phyloP scores from a whole-genome alignment of 2,329 filamentous ascomycete species.

The Trichoderma pleuroti region DNA sequence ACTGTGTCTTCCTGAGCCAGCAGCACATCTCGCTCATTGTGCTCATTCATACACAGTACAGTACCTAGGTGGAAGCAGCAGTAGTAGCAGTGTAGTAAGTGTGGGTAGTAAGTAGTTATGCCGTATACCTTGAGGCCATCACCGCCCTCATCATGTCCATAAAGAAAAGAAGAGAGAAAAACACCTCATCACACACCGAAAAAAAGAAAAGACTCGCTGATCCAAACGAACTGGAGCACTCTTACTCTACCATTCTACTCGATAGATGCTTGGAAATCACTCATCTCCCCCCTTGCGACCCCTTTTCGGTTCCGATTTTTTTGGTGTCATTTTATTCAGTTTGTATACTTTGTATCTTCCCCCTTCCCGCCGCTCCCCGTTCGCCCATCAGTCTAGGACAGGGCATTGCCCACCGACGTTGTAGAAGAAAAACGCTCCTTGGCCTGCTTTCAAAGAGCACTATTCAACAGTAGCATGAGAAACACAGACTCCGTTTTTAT shows the following conservation, averaged over 20 bases:
- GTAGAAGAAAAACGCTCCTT: background rate
- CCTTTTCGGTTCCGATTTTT: background rate
- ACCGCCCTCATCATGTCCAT: background rate
- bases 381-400: background rate
- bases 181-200: background rate
- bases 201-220: background rate
- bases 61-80: background rate
- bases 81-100: too few species aligned
- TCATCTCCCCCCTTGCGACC: background rate
- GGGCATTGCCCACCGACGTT: background rate
- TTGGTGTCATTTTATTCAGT: background rate
- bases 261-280: background rate
- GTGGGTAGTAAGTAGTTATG: background rate
- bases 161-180: too few species aligned
- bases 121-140: background rate
- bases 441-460: background rate
- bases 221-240: background rate
- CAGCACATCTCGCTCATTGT: background rate
- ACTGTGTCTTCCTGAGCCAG: background rate
- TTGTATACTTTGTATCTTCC: background rate
- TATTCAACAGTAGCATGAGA: background rate
- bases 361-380: background rate
- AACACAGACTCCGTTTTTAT: slow-evolving; percentile 10
- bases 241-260: slow-evolving; percentile 1
- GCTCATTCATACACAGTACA: background rate